A percentile compares a stretch with the other conserved stretches of the same genome.
Evolutionary conservation across 2,329 filamentous ascomycete genomes (phyloP).

Genomic region (Pseudocercospora fijiensis): DNA sequence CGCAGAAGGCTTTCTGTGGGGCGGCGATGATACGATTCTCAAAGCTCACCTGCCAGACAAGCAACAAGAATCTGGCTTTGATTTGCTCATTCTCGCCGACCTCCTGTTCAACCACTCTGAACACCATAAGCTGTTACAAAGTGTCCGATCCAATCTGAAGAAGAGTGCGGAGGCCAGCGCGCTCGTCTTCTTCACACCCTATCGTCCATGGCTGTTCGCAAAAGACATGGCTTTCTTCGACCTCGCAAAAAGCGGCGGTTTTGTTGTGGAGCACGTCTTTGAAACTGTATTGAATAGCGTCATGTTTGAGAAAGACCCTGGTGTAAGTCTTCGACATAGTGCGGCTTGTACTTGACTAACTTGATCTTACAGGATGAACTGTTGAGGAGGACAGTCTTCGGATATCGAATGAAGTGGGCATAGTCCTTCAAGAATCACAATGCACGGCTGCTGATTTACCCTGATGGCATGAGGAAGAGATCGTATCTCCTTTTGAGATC

Average conservation of each 20-base stretch:
- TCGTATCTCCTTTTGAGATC: not conserved
- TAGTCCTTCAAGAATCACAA: not conserved
- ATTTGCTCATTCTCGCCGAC: slow-evolving; percentile 82
- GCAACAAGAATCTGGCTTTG: slow-evolving; percentile 56
- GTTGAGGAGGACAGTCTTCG: slow-evolving; percentile 77
- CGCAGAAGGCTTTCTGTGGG: slow-evolving; percentile 76
- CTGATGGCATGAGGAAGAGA: not conserved
- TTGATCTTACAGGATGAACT: slow-evolving; percentile 61
- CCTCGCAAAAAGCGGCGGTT: slow-evolving; percentile 66
- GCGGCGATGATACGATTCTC: slow-evolving; percentile 60
- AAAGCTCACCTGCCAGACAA: slow-evolving; percentile 55
- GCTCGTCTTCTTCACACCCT: slow-evolving; percentile 90
- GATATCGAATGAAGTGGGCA: slow-evolving; percentile 69
- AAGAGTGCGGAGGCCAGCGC: slow-evolving; percentile 59
- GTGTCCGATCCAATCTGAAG: slow-evolving; percentile 66
- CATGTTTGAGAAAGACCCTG: slow-evolving; percentile 85
- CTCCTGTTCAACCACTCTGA: slow-evolving; percentile 89
- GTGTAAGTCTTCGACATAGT: slow-evolving; percentile 50
- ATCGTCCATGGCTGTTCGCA: slow-evolving; percentile 83
- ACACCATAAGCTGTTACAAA: slow-evolving; percentile 73
- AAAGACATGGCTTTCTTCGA: slow-evolving; percentile 88
- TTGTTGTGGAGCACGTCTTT: slow-evolving; percentile 74
- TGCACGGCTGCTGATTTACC: not conserved
- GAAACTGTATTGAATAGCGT: slow-evolving; percentile 81
- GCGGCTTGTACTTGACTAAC: not conserved